phyloP scores from a whole-genome alignment of 2,329 filamentous ascomycete species.

The Fusarium pilosicola region DNA sequence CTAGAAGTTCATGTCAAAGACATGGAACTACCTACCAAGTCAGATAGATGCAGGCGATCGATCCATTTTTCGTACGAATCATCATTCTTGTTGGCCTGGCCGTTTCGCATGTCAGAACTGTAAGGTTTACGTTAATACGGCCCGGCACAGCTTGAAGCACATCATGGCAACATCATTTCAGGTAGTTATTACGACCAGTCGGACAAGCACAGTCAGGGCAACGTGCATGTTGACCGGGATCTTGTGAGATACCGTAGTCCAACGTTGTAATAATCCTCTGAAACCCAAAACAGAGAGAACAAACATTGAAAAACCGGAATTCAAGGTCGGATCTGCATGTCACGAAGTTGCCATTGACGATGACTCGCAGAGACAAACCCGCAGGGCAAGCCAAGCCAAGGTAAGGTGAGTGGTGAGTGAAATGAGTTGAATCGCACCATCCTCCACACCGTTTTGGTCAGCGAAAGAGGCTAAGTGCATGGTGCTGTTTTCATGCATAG shows the following conservation, averaged over 20 bases:
- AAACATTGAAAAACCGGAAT: slow-evolving; percentile 33
- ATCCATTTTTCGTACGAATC: slow-evolving; percentile 18
- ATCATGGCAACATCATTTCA: slow-evolving; percentile 29
- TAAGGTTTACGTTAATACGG: slow-evolving; percentile 9
- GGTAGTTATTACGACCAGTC: background rate
- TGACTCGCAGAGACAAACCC: slow-evolving; percentile 41
- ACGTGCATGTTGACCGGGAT: slow-evolving; percentile 2
- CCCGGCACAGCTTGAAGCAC: slow-evolving; percentile 1
- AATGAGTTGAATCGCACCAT: slow-evolving; percentile 38
- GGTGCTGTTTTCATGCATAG: slow-evolving; percentile 31
- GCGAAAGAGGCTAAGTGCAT: slow-evolving; percentile 31
- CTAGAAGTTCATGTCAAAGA: slow-evolving; percentile 9
- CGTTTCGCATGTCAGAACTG: slow-evolving; percentile 8
- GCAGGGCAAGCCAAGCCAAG: slow-evolving; percentile 4
- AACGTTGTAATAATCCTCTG: background rate
- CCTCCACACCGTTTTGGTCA: slow-evolving; percentile 32
- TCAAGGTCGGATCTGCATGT: slow-evolving; percentile 40
- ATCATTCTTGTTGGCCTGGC: slow-evolving; percentile 6
- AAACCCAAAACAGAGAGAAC: background rate
- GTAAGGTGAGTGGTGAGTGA: slow-evolving; percentile 30
- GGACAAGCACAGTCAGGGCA: background rate
- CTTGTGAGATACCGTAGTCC: background rate
- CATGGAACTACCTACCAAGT: slow-evolving; percentile 11
- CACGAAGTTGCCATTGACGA: slow-evolving; percentile 38
- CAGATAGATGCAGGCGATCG: slow-evolving; percentile 8